Evolutionary conservation across 108 stramenopile genomes (phyloP).

Genomic region (Nannochloropsis oceanica): DNA sequence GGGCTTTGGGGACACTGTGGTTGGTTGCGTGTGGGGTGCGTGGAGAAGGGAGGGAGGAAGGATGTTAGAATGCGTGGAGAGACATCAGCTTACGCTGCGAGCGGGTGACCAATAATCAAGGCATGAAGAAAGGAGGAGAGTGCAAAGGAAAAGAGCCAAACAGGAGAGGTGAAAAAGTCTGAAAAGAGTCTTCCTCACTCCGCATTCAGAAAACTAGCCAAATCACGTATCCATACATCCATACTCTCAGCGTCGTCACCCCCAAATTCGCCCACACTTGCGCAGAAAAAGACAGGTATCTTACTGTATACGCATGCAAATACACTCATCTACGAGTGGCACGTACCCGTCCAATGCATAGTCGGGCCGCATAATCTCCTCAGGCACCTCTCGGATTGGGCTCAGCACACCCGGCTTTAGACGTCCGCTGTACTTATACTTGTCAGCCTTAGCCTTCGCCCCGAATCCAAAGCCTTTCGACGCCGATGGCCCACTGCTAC

Average conservation of each 20-base stretch:
- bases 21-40: background rate
- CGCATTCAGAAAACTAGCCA: no score
- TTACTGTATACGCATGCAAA: background rate
- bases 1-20: background rate
- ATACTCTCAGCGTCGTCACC: no score
- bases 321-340: background rate
- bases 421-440: constrained; percentile 7
- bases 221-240: no score
- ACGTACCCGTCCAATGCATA: constrained; percentile 15
- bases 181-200: no score
- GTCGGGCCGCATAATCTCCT: constrained; percentile 26
- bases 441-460: background rate
- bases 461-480: constrained; percentile 13
- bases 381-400: constrained; percentile 12
- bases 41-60: background rate
- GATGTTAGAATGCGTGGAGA: no score
- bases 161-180: no score
- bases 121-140: no score
- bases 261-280: no score
- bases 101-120: no score
- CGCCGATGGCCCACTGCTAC: background rate
- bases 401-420: constrained; percentile 5
- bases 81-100: no score
- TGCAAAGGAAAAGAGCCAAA: no score
- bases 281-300: no score